phyloP scores from a whole-genome alignment of 2,329 filamentous ascomycete species.

The Pseudomassariella vexata region DNA sequence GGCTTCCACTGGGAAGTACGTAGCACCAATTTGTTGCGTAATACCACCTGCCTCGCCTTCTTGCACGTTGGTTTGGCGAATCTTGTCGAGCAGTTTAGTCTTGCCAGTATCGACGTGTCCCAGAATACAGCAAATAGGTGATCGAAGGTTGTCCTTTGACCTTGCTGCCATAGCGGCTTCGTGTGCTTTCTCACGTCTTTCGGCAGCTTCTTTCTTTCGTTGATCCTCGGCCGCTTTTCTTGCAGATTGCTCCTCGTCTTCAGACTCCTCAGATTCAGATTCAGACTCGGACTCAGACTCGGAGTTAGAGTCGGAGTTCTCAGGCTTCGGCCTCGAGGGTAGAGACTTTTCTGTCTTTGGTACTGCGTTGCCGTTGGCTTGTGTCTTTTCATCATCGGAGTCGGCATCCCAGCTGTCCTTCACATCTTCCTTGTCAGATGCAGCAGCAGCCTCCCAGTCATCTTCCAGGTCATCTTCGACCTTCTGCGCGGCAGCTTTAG shows the following conservation, averaged over 20 bases:
- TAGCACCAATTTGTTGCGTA: slow-evolving; percentile 98
- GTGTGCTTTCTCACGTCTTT: slow-evolving; percentile 81
- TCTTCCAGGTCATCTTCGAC: slow-evolving; percentile 61
- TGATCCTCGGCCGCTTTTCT: slow-evolving; percentile 65
- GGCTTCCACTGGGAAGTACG: slow-evolving; percentile 95
- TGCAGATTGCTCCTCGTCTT: slow-evolving; percentile 73
- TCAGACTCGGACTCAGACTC: slow-evolving; percentile 49
- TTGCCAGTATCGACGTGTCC: slow-evolving; percentile 99
- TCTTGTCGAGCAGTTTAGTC: slow-evolving; percentile 98
- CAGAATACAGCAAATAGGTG: slow-evolving; percentile 98
- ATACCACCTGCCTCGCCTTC: slow-evolving; percentile 99
- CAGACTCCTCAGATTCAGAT: slow-evolving; percentile 51
- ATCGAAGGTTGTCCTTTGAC: slow-evolving; percentile 90
- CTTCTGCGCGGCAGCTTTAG: slow-evolving; percentile 46
- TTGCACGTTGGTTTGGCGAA: slow-evolving; percentile 96
- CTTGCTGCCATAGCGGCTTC: slow-evolving; percentile 86
- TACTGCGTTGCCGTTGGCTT: slow-evolving; percentile 19
- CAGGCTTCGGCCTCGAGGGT: slow-evolving; percentile 26
- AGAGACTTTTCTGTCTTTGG: slow-evolving; percentile 20
- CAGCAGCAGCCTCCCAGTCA: slow-evolving; percentile 84
- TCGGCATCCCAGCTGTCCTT: slow-evolving; percentile 96
- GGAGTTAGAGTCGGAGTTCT: slow-evolving; percentile 24
- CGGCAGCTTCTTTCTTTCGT: slow-evolving; percentile 82
- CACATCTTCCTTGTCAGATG: slow-evolving; percentile 67
- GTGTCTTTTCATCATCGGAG: slow-evolving; percentile 61